phyloP scores from a whole-genome alignment of 345 rosid species.

The Capsella bursapastoris region DNA sequence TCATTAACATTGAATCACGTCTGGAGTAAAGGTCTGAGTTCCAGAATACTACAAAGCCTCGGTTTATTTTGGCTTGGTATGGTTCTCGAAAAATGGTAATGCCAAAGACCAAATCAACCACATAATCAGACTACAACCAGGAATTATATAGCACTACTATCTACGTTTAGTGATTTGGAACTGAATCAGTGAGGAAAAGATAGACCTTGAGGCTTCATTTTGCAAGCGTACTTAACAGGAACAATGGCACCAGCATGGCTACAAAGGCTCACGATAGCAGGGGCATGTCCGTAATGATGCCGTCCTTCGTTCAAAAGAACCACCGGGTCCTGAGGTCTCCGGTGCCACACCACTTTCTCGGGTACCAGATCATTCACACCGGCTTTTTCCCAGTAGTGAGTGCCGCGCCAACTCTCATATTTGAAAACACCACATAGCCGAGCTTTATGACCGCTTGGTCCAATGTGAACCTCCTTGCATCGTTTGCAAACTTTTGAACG shows the following conservation, averaged over 20 bases:
- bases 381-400: conserved; percentile 84
- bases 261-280: conserved; percentile 80
- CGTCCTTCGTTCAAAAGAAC: conserved; percentile 70
- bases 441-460: conserved; percentile 88
- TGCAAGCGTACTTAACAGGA: conserved; percentile 58
- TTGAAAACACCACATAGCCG: conserved; percentile 82
- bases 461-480: conserved; percentile 84
- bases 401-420: conserved; percentile 75
- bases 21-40: not conserved
- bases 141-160: not conserved
- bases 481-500: conserved; percentile 75
- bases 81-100: not conserved
- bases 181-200: conserved; percentile 42
- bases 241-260: conserved; percentile 67
- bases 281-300: conserved; percentile 83
- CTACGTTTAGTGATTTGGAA: conserved; percentile 8
- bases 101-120: not conserved
- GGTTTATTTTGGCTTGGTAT: not conserved
- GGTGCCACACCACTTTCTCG: conserved; percentile 74
- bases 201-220: conserved; percentile 79
- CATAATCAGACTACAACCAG: not conserved
- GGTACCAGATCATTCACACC: conserved; percentile 79
- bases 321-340: conserved; percentile 77
- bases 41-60: not conserved
- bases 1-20: not conserved